Percentiles rank a stretch among this genome's conserved stretches.
phyloP scores from a whole-genome alignment of 306 rosid genomes.

The Senna tora region DNA sequence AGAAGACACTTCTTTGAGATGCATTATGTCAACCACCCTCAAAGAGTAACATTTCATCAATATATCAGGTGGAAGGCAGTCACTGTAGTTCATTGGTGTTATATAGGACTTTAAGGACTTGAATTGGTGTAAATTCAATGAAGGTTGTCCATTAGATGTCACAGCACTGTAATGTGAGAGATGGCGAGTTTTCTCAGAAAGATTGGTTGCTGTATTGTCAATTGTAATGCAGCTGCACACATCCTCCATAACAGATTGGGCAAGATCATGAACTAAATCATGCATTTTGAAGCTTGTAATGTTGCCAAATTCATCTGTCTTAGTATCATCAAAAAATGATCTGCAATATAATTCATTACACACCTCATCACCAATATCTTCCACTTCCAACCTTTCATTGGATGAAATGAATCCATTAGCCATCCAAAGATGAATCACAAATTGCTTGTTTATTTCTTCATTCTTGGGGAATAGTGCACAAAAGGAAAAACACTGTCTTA shows the following conservation, averaged over 20 bases:
- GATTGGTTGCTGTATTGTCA: neutral
- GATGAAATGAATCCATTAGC: slow-evolving; percentile 40
- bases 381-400: neutral
- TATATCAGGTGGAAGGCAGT: neutral
- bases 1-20: neutral
- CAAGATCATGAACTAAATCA: slow-evolving; percentile 40
- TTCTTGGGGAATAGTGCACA: slow-evolving; percentile 45
- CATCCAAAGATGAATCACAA: slow-evolving; percentile 40
- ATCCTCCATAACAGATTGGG: slow-evolving; percentile 13
- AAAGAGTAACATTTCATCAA: slow-evolving; percentile 21
- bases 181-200: slow-evolving; percentile 28
- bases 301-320: neutral
- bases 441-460: neutral
- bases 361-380: slow-evolving; percentile 23
- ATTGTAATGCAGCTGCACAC: neutral
- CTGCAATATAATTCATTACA: slow-evolving; percentile 36
- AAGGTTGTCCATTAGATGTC: accelerated
- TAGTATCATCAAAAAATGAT: slow-evolving; percentile 38
- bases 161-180: neutral
- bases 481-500: slow-evolving; percentile 40
- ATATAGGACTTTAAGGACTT: slow-evolving; percentile 22
- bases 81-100: neutral
- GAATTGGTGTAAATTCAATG: neutral
- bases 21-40: neutral
- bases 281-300: slow-evolving; percentile 25